Percentiles rank a stretch among this genome's conserved stretches.
phyloP scores from a whole-genome alignment of 305 asterid genomes.

The Fraxinus ornus region DNA sequence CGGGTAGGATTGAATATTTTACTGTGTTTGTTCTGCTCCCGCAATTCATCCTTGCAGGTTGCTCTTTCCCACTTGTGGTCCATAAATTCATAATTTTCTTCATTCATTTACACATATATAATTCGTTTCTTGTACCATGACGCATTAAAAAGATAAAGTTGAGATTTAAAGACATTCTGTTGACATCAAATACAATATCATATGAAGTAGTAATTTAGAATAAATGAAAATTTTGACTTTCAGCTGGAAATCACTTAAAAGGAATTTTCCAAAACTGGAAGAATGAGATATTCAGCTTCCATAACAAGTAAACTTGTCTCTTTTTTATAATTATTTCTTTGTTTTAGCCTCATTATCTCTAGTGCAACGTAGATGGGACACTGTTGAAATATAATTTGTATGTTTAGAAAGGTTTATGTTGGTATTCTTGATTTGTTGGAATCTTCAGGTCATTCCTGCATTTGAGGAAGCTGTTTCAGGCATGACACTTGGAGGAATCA shows the following conservation, averaged over 20 bases:
- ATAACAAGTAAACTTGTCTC: not conserved
- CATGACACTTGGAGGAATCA: slow-evolving; percentile 84
- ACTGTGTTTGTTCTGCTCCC: not conserved
- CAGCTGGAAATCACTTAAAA: not conserved
- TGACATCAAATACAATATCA: not conserved
- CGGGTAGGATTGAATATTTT: slow-evolving; percentile 10
- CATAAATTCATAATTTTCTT: not conserved
- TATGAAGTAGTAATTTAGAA: not conserved
- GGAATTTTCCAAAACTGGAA: not conserved
- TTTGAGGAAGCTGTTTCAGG: slow-evolving; percentile 93
- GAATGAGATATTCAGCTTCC: not conserved
- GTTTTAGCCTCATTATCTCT: not conserved
- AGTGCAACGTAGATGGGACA: not conserved
- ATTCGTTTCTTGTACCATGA: not conserved
- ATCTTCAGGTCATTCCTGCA: slow-evolving; percentile 87
- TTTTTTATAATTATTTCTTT: not conserved
- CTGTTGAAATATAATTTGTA: not conserved
- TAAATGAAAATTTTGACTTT: not conserved
- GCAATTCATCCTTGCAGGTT: not conserved
- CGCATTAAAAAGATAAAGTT: not conserved
- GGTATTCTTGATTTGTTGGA: slow-evolving; percentile 24
- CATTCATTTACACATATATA: not conserved
- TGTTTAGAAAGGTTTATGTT: slow-evolving; percentile 19
- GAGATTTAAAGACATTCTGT: not conserved
- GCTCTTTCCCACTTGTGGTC: not conserved